Conservation (phyloP, 169 alveolate genomes). For the Eimeria falciformis region DNA sequence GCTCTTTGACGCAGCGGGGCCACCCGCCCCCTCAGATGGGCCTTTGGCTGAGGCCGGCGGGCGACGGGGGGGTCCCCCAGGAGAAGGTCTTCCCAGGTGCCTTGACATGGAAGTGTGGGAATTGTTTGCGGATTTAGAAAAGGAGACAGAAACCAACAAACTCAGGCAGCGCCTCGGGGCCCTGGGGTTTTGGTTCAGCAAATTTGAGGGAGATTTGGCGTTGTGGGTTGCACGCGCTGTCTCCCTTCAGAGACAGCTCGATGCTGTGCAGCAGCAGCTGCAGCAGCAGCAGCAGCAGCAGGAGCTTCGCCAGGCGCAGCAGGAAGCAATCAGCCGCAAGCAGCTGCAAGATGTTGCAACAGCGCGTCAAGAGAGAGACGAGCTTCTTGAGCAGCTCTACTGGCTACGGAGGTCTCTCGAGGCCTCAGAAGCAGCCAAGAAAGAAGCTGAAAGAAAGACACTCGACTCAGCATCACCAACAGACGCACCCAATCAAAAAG, state of each 20-base stretch:
- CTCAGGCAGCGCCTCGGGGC: conserved; percentile 16
- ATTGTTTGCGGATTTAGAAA: background rate
- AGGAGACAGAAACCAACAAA: background rate
- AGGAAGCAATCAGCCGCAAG: background rate
- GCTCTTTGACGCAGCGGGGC: background rate
- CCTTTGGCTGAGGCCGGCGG: no score
- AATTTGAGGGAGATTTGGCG: conserved; percentile 21
- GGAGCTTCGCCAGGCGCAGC: background rate
- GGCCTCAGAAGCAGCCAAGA: conserved; percentile 19
- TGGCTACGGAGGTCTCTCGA: background rate
- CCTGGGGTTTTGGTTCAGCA: conserved; percentile 33
- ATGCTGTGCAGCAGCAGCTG: background rate
- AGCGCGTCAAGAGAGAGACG: background rate
- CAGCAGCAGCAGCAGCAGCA: background rate
- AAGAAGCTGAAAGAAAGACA: background rate
- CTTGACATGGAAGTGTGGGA: conserved; percentile 1
- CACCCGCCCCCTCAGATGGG: background rate
- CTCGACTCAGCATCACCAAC: no score
- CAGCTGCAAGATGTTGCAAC: background rate
- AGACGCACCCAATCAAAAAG: background rate
- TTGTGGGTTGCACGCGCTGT: conserved; percentile 45
- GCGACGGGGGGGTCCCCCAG: background rate
- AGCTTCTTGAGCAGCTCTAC: background rate
- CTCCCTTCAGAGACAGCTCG: background rate
- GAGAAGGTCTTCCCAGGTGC: background rate